Conservation (phyloP, 2,329 filamentous ascomycete species). For the Trichophyton verrucosum region DNA sequence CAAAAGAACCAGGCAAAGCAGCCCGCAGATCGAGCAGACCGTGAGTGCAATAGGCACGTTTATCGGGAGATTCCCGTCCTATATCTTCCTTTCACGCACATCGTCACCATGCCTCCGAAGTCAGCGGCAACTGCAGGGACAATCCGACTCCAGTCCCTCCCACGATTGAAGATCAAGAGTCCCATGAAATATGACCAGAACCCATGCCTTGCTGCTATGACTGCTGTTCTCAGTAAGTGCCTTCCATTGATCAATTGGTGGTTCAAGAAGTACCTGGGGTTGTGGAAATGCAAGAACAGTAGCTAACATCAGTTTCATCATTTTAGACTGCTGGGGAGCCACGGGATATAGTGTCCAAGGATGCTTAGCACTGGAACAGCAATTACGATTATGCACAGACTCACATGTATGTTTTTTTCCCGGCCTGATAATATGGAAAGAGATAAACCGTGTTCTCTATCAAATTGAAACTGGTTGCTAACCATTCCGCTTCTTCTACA, state of each 20-base stretch:
- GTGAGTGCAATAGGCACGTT: not conserved
- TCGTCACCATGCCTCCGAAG: constrained; percentile 31
- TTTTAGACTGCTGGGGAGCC: constrained; percentile 36
- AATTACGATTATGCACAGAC: constrained; percentile 65
- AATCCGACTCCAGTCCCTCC: constrained; percentile 36
- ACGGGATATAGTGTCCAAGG: constrained; percentile 40
- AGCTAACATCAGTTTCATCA: not conserved
- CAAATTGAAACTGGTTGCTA: not conserved
- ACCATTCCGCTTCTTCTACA: not conserved
- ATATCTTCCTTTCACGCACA: not conserved
- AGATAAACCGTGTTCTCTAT: not conserved
- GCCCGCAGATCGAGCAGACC: not conserved
- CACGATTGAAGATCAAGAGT: constrained; percentile 49
- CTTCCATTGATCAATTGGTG: not conserved
- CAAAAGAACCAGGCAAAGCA: not conserved
- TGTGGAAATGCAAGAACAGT: not conserved
- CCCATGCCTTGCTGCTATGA: constrained; percentile 55
- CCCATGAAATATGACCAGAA: constrained; percentile 49
- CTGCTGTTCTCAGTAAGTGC: constrained; percentile 48
- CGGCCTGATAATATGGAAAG: not conserved
- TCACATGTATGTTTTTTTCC: constrained; percentile 43
- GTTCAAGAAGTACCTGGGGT: not conserved
- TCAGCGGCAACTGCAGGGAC: constrained; percentile 34
- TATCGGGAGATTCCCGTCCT: not conserved
- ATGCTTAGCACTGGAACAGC: constrained; percentile 48